Evolutionary conservation across 2,329 filamentous ascomycete species (phyloP).

Genomic region (Venturia nashicola): DNA sequence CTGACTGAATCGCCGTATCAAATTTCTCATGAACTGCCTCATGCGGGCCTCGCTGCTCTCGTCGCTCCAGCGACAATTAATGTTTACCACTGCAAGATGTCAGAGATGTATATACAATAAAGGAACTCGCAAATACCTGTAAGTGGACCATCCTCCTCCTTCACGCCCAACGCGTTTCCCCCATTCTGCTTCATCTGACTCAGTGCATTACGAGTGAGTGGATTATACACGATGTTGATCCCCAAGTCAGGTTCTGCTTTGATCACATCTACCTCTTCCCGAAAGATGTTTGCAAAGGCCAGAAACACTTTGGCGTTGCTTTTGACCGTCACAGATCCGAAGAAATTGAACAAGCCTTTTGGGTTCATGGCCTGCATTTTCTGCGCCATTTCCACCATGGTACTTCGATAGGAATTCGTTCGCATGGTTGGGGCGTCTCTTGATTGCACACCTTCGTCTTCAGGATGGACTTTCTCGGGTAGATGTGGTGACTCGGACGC

Average conservation of each 20-base stretch:
- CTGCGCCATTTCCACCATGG: neutral
- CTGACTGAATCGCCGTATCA: neutral
- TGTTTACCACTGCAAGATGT: too few species aligned
- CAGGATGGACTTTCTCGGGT: too few species aligned
- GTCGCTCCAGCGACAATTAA: neutral
- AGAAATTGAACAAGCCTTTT: too few species aligned
- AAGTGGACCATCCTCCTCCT: neutral
- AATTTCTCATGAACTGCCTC: neutral
- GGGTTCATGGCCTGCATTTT: neutral
- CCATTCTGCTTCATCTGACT: neutral
- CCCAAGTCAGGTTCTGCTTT: neutral
- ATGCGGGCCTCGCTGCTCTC: neutral
- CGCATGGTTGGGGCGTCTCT: too few species aligned
- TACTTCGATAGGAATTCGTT: neutral
- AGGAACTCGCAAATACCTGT: neutral
- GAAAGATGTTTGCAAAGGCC: neutral
- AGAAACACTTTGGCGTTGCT: neutral
- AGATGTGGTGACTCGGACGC: too few species aligned
- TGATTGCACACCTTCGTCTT: too few species aligned
- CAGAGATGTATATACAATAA: too few species aligned
- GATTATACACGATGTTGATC: neutral
- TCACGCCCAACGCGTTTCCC: neutral
- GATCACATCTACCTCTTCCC: neutral
- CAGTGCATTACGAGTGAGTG: neutral
- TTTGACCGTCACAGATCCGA: neutral